Conservation (phyloP, 345 rosid genomes). For the Kandelia obovata region DNA sequence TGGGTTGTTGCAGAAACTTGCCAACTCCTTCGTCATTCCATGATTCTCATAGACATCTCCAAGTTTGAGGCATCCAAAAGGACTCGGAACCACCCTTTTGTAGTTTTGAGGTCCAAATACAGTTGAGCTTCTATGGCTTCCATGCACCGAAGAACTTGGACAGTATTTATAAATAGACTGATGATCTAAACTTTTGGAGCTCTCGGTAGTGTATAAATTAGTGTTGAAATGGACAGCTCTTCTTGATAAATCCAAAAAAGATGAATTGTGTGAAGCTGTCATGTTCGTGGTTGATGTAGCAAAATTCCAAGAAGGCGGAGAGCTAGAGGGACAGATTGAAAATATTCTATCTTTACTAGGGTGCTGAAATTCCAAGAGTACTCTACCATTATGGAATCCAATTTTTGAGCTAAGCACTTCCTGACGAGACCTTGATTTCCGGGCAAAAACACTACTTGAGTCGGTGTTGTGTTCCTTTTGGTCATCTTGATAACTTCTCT, state of each 20-base stretch:
- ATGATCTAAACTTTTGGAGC: conserved; percentile 20
- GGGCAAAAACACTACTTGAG: too few relatives aligned
- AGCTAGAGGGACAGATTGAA: background rate
- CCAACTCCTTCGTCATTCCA: conserved; percentile 21
- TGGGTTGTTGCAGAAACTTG: conserved; percentile 17
- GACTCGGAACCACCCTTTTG: conserved; percentile 37
- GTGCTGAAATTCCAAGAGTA: background rate
- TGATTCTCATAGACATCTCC: conserved; percentile 21
- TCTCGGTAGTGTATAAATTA: conserved; percentile 20
- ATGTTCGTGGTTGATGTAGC: background rate
- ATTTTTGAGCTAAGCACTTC: background rate
- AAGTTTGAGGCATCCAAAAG: conserved; percentile 32
- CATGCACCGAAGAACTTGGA: conserved; percentile 18
- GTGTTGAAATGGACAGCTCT: conserved; percentile 25
- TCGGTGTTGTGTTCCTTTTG: background rate
- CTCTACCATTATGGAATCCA: background rate
- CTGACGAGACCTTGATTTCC: too few relatives aligned
- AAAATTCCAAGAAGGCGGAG: background rate
- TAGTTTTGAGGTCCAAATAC: conserved; percentile 19
- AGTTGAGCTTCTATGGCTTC: conserved; percentile 15
- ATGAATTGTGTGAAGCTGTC: conserved; percentile 21
- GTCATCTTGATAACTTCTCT: conserved; percentile 5
- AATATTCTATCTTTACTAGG: background rate
- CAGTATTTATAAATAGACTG: conserved; percentile 17
- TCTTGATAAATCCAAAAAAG: conserved; percentile 28